A percentile compares a stretch with the other conserved stretches of the same genome.
These are phyloP conservation scores for Venturia oleaginea DNA, from an alignment of 2,329 filamentous ascomycete genomes.

Conservation along the genomic window DNA sequence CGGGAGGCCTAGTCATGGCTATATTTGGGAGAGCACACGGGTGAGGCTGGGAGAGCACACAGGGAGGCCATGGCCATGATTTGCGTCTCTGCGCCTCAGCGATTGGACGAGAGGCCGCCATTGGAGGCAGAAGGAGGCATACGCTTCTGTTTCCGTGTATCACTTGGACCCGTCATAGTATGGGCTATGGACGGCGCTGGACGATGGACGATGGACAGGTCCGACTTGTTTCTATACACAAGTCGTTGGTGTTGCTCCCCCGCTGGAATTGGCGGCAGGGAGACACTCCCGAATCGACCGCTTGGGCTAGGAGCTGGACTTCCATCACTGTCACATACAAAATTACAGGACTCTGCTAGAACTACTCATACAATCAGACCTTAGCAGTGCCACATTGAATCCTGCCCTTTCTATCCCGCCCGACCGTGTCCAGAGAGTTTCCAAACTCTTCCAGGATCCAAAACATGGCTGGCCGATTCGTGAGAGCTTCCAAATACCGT, in stretches of 20 bases:
- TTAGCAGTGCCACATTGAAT: not conserved
- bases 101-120: not conserved
- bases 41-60: not conserved
- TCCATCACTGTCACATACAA: not conserved
- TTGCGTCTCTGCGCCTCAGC: not conserved
- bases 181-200: not conserved
- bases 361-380: not conserved
- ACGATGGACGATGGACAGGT: not conserved
- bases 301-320: not conserved
- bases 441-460: not conserved
- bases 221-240: not conserved
- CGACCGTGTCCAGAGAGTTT: not conserved
- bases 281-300: not conserved
- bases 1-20: not conserved
- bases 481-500: conserved; percentile 67
- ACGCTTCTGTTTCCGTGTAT: not conserved
- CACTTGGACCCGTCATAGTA: not conserved
- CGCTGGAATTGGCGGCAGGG: too few relatives aligned
- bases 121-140: not conserved
- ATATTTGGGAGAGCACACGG: not conserved
- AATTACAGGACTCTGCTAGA: conserved; percentile 1
- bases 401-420: not conserved
- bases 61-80: not conserved
- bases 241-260: not conserved
- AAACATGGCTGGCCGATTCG: conserved; percentile 61